phyloP scores from a whole-genome alignment of 2,329 filamentous ascomycete genomes.

The Clonostachys sp. region DNA sequence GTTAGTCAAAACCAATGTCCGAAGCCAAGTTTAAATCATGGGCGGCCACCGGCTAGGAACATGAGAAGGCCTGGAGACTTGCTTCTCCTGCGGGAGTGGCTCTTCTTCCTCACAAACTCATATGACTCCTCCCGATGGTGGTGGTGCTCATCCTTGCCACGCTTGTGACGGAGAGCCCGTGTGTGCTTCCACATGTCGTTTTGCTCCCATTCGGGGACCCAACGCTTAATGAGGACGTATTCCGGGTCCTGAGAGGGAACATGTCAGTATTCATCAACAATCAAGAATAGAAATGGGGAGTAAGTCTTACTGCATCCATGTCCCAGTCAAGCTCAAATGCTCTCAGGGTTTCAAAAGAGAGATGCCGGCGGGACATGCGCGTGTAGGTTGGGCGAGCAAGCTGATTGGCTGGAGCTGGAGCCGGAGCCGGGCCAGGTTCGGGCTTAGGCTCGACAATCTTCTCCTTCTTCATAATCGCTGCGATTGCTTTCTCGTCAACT shows the following conservation, averaged over 20 bases:
- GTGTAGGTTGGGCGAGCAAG: constrained; percentile 51
- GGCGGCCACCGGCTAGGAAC: constrained; percentile 50
- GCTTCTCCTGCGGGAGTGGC: constrained; percentile 42
- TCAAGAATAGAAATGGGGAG: background rate
- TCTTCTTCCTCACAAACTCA: constrained; percentile 55
- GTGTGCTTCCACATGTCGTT: constrained; percentile 71
- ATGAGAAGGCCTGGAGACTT: constrained; percentile 52
- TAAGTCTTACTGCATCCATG: constrained; percentile 44
- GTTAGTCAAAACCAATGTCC: background rate
- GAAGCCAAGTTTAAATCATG: constrained; percentile 13
- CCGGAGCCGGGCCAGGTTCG: background rate
- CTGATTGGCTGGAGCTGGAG: constrained; percentile 3
- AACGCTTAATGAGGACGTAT: constrained; percentile 69
- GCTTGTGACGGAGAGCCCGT: constrained; percentile 54
- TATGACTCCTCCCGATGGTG: constrained; percentile 40
- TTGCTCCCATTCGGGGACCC: constrained; percentile 68
- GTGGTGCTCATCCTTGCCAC: constrained; percentile 35
- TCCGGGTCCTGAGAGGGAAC: constrained; percentile 49
- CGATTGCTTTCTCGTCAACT: constrained; percentile 53
- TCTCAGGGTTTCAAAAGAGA: constrained; percentile 58
- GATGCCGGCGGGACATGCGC: constrained; percentile 55
- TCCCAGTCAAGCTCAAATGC: constrained; percentile 53
- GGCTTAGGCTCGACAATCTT: constrained; percentile 26
- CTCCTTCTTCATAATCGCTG: constrained; percentile 54
- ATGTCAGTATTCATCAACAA: constrained; percentile 19